Evolutionary conservation across 2,329 filamentous ascomycete genomes (phyloP), one percentile per base, ranked within the genome.

Genomic region (Alternaria longipes): DNA sequence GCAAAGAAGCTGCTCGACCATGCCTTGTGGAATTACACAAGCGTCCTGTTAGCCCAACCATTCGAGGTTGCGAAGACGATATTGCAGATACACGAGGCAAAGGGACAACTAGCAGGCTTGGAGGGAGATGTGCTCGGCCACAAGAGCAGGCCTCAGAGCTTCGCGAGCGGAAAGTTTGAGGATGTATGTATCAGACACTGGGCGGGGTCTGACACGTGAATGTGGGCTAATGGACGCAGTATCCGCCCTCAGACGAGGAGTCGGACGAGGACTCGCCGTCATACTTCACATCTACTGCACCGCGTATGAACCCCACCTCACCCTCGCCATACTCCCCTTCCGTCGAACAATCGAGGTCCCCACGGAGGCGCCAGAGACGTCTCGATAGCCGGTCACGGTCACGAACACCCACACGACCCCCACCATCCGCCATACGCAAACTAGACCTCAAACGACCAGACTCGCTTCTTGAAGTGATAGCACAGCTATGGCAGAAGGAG

Each of bases 51-150:
- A 76, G 91, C 93, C 55, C 95, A 99, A 81, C 95, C 95, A 14
- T 98, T 99, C 78, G 95, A 98, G 83, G 94, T 97, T 59, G 93
- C 94, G 74, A 98, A 97, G 85, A 95, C 90, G 14, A 87, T 98
- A 57, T 82, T 99, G 70, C 95, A 99, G 81, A 88, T 93, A 53
- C 88, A 87, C 65, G 80, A 87, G 54, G 82, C 82, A 38, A 77
- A 79, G 9, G 79, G 69, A 4, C 74, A 77, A 57, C 60, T 75
- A 16, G 68, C 69, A 1, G 65, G 64, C 2, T 60, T 78, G 34
- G 55, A 65, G 6, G 32, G 63, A 11, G 63, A 67, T 14, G 70
- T 73, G 16, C 58, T 56, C 14, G 56, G 56, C 1, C 59, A 67
- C 30, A 69, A 64, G 66, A 75, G 70, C 36, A 63, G 75, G 36